A percentile compares a stretch with the other conserved stretches of the same genome.
These are phyloP conservation scores for Fraxinus greggii DNA, from an alignment of 305 asterid genomes.

Conservation along the genomic window DNA sequence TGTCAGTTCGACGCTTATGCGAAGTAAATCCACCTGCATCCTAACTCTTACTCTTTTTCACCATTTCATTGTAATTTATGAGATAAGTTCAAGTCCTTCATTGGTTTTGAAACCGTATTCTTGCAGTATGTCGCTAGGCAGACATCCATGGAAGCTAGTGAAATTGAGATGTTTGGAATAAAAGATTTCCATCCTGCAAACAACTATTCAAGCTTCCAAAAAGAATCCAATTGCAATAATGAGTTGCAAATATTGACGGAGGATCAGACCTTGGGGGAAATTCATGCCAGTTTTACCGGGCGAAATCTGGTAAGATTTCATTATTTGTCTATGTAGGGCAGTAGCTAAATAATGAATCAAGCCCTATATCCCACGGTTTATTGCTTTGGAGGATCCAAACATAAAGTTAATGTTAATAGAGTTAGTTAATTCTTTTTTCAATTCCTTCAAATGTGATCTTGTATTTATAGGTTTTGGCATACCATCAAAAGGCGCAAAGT, in stretches of 20 bases:
- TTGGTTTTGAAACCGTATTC: conserved; percentile 24
- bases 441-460: conserved; percentile 3
- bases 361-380: background rate
- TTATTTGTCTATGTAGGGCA: background rate
- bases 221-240: conserved; percentile 31
- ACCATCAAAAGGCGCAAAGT: conserved; percentile 43
- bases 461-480: conserved; percentile 67
- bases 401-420: background rate
- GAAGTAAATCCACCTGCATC: conserved; percentile 34
- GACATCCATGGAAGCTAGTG: conserved; percentile 62
- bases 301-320: conserved; percentile 60
- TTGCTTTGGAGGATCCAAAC: background rate
- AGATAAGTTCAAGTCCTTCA: conserved; percentile 3
- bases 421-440: background rate
- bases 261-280: conserved; percentile 70
- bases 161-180: conserved; percentile 63
- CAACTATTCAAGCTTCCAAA: conserved; percentile 33
- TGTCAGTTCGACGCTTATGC: conserved; percentile 66
- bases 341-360: background rate
- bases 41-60: conserved; percentile 24
- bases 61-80: conserved; percentile 6
- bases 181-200: conserved; percentile 41
- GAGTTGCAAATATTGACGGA: conserved; percentile 54
- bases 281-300: conserved; percentile 57
- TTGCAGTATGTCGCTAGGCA: conserved; percentile 88